Evolutionary conservation across 176 grass and related monocot species (phyloP).

Genomic region (Eremochloa ophiuroides): DNA sequence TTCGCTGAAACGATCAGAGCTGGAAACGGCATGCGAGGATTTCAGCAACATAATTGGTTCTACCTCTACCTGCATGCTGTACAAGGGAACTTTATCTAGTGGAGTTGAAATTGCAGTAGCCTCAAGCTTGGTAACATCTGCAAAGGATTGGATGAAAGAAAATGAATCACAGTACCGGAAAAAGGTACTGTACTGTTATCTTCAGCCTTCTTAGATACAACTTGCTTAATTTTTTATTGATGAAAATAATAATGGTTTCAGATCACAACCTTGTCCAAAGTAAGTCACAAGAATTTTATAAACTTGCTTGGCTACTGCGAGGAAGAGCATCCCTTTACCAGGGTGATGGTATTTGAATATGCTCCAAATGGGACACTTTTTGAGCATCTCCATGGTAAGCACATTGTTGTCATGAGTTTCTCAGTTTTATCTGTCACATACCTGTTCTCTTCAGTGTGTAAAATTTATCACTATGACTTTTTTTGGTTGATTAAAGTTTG

Average conservation of each 20-base stretch:
- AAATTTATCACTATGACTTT: background rate
- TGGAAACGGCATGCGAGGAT: conserved; percentile 82
- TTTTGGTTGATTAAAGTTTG: background rate
- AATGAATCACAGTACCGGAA: conserved; percentile 70
- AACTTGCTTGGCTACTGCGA: conserved; percentile 89
- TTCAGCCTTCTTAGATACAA: background rate
- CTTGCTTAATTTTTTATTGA: background rate
- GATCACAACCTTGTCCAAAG: conserved; percentile 70
- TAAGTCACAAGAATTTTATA: conserved; percentile 89
- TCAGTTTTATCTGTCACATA: background rate
- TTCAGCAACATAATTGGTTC: conserved; percentile 86
- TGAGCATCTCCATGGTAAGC: conserved; percentile 85
- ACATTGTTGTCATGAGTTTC: background rate
- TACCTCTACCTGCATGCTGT: conserved; percentile 58
- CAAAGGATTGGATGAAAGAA: conserved; percentile 75
- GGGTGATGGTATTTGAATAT: conserved; percentile 95
- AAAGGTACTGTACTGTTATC: conserved; percentile 52
- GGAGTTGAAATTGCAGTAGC: conserved; percentile 79
- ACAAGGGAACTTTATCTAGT: conserved; percentile 90
- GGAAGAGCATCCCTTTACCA: conserved; percentile 74
- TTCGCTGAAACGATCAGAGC: conserved; percentile 61
- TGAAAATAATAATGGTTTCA: conserved; percentile 33
- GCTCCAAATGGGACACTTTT: conserved; percentile 88
- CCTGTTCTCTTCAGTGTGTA: background rate
- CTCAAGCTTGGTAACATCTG: conserved; percentile 43